Evolutionary conservation across 345 rosid species (phyloP).

Genomic region (Hibiscus trionum): DNA sequence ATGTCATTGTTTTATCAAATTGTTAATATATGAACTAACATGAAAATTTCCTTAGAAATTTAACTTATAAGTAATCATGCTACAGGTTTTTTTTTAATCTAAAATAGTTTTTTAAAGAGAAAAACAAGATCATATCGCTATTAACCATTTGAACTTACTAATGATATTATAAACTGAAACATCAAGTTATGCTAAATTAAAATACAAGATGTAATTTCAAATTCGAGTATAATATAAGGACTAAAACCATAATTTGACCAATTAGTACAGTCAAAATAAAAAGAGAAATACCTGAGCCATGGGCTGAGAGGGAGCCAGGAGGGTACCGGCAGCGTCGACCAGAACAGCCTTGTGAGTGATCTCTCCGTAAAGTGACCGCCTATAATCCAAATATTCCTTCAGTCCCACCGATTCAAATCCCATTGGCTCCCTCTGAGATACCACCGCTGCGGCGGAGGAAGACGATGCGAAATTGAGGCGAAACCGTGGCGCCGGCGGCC

Average conservation of each 20-base stretch:
- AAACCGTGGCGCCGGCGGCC: conserved; percentile 10
- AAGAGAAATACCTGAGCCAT: conserved; percentile 65
- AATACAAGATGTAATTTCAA: not conserved
- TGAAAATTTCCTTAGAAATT: no score
- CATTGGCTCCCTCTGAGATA: conserved; percentile 23
- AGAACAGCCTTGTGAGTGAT: conserved; percentile 81
- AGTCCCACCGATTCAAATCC: conserved; percentile 36
- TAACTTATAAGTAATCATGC: no score
- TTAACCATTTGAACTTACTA: no score
- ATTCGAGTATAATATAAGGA: not conserved
- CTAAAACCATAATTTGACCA: not conserved
- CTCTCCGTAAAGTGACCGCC: conserved; percentile 76
- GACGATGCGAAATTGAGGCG: conserved; percentile 23
- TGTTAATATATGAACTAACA: no score
- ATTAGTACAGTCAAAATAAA: not conserved
- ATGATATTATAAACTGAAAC: no score
- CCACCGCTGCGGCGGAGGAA: conserved; percentile 27
- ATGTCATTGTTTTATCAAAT: no score
- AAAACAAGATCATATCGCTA: not conserved
- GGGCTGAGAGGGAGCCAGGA: conserved; percentile 91
- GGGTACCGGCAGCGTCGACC: conserved; percentile 94
- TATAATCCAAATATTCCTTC: conserved; percentile 76
- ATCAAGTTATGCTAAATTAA: no score
- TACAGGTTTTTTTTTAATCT: no score
- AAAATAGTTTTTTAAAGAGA: no score